Evolutionary conservation across 345 rosid genomes (phyloP).

Genomic region (Trapa incisa): DNA sequence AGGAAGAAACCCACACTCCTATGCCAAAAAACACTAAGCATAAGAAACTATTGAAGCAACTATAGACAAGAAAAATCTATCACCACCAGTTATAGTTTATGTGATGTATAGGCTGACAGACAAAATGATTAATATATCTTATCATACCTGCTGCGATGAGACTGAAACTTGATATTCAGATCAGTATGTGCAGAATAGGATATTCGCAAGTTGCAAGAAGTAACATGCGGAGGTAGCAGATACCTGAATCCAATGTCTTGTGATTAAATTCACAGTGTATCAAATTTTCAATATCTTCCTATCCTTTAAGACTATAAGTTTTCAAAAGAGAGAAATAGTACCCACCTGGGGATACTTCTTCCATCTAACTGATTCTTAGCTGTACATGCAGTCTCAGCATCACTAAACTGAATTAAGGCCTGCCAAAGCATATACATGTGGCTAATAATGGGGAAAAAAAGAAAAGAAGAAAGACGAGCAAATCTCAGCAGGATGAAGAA

Average conservation of each 20-base stretch:
- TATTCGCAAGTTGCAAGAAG: slow-evolving; percentile 61
- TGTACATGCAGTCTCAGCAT: slow-evolving; percentile 75
- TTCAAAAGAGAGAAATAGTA: slow-evolving; percentile 2
- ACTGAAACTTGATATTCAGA: slow-evolving; percentile 95
- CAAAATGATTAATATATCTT: slow-evolving; percentile 1
- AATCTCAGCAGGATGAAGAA: background rate
- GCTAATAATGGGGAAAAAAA: background rate
- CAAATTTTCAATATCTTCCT: background rate
- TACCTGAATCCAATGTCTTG: slow-evolving; percentile 28
- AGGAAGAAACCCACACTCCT: background rate
- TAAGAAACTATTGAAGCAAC: slow-evolving; percentile 7
- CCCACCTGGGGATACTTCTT: slow-evolving; percentile 85
- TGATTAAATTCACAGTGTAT: background rate
- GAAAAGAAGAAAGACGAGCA: background rate
- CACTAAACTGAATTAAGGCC: slow-evolving; percentile 90
- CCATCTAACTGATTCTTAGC: slow-evolving; percentile 87
- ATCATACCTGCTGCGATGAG: slow-evolving; percentile 90
- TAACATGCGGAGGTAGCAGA: slow-evolving; percentile 79
- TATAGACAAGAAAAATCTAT: background rate
- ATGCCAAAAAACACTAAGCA: background rate
- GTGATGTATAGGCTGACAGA: slow-evolving; percentile 1
- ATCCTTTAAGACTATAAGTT: background rate
- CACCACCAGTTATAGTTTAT: background rate
- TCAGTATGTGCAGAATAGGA: slow-evolving; percentile 96
- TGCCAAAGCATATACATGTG: slow-evolving; percentile 18